Conservation (phyloP, 768 basidiomycete species). For the Lyophyllum semitale region DNA sequence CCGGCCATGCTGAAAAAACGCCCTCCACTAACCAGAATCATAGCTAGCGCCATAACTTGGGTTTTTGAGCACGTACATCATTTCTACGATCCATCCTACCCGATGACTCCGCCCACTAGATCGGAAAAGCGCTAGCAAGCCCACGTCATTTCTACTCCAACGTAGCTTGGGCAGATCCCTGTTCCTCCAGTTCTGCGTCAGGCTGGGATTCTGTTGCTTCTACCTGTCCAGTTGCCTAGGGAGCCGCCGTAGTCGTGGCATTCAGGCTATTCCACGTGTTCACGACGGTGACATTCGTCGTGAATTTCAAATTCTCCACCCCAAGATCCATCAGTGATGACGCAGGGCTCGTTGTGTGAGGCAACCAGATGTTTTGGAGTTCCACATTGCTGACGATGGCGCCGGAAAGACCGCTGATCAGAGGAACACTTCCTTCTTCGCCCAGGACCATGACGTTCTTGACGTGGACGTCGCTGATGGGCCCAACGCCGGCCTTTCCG, state of each 20-base stretch:
- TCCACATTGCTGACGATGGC: conserved; percentile 14
- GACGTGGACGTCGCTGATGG: conserved; percentile 16
- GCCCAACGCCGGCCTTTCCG: conserved; percentile 15
- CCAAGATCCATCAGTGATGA: conserved; percentile 6
- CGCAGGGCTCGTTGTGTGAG: conserved; percentile 4
- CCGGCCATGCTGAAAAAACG: too few species aligned
- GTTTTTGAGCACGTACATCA: background rate
- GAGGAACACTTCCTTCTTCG: conserved; percentile 9
- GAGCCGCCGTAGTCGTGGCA: background rate
- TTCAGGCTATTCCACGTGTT: background rate
- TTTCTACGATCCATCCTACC: background rate
- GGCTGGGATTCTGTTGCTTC: background rate
- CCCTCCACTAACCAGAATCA: too few species aligned
- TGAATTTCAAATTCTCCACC: conserved; percentile 1
- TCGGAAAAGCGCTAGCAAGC: background rate
- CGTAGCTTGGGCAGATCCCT: background rate
- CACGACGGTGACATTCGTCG: conserved; percentile 12
- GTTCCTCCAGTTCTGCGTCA: background rate
- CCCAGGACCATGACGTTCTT: conserved; percentile 12
- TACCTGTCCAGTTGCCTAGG: background rate
- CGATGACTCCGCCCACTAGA: background rate
- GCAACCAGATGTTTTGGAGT: conserved; percentile 10
- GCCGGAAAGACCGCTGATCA: conserved; percentile 11
- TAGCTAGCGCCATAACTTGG: background rate
- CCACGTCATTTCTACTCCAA: background rate